A percentile compares a stretch with the other conserved stretches of the same genome.
Conservation (phyloP, 2,329 filamentous ascomycete genomes). For the Berkeleyomyces rouxiae region DNA sequence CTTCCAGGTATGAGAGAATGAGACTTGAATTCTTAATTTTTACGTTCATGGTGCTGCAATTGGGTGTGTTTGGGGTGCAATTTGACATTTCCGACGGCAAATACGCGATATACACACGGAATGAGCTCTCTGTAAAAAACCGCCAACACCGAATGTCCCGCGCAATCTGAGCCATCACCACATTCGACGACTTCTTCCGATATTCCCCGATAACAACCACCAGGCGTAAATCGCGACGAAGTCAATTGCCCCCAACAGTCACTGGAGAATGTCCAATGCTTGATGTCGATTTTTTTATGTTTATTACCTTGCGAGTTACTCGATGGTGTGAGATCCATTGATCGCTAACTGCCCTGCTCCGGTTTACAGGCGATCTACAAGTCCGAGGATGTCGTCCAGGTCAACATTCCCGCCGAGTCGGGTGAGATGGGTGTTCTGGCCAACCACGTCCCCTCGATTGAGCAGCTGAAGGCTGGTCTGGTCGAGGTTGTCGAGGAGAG, state of each 20-base stretch:
- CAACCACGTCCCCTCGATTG: slow-evolving; percentile 96
- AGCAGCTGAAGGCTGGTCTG: slow-evolving; percentile 94
- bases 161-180: slow-evolving; percentile 1
- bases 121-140: background rate
- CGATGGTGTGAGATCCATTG: slow-evolving; percentile 7
- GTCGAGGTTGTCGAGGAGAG: slow-evolving; percentile 92
- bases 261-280: background rate
- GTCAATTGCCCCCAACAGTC: background rate
- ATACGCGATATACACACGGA: background rate
- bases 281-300: background rate
- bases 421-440: slow-evolving; percentile 99
- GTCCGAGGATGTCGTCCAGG: slow-evolving; percentile 64
- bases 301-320: background rate
- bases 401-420: slow-evolving; percentile 95
- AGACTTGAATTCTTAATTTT: background rate
- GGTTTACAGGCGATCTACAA: slow-evolving; percentile 48
- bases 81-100: background rate
- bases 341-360: slow-evolving; percentile 1
- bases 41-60: background rate
- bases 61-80: background rate
- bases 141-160: background rate
- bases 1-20: slow-evolving; percentile 66
- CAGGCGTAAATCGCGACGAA: background rate
- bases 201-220: background rate
- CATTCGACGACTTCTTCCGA: background rate